phyloP scores from a whole-genome alignment of 225 moss, liverwort and hornwort species.

The Bryum argenteum region DNA sequence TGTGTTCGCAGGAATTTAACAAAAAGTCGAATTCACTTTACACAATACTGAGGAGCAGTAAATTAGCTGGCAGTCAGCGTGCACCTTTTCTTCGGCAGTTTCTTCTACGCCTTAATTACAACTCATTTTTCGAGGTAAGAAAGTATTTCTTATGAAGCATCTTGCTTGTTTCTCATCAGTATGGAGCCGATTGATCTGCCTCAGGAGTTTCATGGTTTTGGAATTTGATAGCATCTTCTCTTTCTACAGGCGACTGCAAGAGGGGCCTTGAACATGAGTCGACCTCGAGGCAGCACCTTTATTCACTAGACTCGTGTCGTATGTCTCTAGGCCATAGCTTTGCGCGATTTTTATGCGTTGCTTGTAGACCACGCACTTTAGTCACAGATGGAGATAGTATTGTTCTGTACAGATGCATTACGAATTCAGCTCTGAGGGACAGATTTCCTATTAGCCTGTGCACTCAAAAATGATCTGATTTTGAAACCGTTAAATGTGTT shows the following conservation, averaged over 20 bases:
- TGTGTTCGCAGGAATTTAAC: constrained; percentile 79
- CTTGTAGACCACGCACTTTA: constrained; percentile 11
- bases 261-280: constrained; percentile 90
- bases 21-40: constrained; percentile 97
- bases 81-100: constrained; percentile 97
- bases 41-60: constrained; percentile 96
- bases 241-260: constrained; percentile 88
- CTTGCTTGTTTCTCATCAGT: neutral
- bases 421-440: too few species aligned
- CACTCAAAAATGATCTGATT: too few species aligned
- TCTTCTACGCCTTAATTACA: constrained; percentile 92
- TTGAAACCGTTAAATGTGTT: too few species aligned
- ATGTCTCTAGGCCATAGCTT: constrained; percentile 9
- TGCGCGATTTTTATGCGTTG: constrained; percentile 8
- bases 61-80: constrained; percentile 97
- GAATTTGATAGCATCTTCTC: constrained; percentile 21
- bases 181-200: constrained; percentile 9
- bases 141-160: neutral
- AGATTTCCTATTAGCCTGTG: too few species aligned
- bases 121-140: constrained; percentile 93
- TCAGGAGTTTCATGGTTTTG: constrained; percentile 6
- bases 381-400: neutral
- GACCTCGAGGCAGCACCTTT: constrained; percentile 58
- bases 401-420: neutral
- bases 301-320: constrained; percentile 32